Base-by-base conservation (phyloP, 805 yeast genomes). In the Ogataea trehaloabstinens region DNA sequence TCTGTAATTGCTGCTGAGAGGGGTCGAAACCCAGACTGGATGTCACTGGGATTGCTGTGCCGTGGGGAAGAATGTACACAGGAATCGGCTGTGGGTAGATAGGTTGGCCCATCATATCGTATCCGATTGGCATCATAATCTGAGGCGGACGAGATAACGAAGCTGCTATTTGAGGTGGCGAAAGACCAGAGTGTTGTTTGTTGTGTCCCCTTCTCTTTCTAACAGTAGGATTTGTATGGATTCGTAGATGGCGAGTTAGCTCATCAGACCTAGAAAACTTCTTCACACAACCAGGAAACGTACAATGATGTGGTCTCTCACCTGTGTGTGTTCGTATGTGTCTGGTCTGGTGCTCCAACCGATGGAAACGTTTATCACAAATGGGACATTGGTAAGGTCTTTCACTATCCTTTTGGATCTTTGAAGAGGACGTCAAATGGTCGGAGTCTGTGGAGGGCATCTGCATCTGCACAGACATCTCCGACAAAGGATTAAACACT, bases 251-350 rank as follows among this genome's bases (percentile, higher is more conserved):
- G 49, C 96, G 71, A 11, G 95, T 88, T 41, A 88, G 71, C 64
- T 88, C 96, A 63, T 89, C 96, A 19, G 82, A 73, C 46, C 96
- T 73, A 42, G 85, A 75, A 56, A 88, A 88, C 46, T 83, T 71
- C 62, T 89, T 87, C 38, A 78, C 61, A 64, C 96, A 88, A n/a
- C 86, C 86, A 1, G 93, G 89, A 50, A 75, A 87, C 15, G 80
- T 74, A 63, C 96, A 88, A 34, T 78, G 80, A 57, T 85, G 93
- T 2, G 96, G 95, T 58, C 87, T 85, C 59, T 88, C 95, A 34
- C 96, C 96, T 0, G 96, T 88, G 64, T 88, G 96, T 7, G 95
- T 88, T 41, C 96, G 71, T 49, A 89, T 83, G 60, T 88, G 96
- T 49, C 96, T 74, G 8, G 95, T 88, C 58, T 86, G 95, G 61